Evolutionary conservation across 176 grass and related monocot genomes (phyloP).

Genomic region (Otatea glauca): DNA sequence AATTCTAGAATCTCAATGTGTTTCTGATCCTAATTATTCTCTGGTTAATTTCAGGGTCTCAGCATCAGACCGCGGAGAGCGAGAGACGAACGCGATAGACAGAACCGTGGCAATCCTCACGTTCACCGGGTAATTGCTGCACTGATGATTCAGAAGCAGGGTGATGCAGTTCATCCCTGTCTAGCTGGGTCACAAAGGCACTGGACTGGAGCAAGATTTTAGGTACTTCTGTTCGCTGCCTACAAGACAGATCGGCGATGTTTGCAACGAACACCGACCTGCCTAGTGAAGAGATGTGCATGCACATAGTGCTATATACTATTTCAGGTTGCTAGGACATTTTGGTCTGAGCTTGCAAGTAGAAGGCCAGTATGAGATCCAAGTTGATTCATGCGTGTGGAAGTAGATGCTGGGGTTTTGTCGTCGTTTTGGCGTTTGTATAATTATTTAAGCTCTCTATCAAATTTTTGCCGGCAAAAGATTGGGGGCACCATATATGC

Average conservation of each 20-base stretch:
- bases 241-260: neutral
- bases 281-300: slow-evolving; percentile 21
- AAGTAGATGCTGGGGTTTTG: neutral
- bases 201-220: neutral
- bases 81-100: slow-evolving; percentile 66
- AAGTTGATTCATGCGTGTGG: neutral
- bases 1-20: neutral
- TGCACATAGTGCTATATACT: slow-evolving; percentile 9
- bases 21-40: neutral
- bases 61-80: slow-evolving; percentile 25
- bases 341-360: slow-evolving; percentile 24
- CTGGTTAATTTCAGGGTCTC: slow-evolving; percentile 40
- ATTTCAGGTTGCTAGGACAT: slow-evolving; percentile 3
- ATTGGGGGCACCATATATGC: neutral
- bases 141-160: neutral
- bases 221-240: neutral
- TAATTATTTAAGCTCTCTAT: neutral
- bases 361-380: neutral
- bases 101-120: slow-evolving; percentile 61
- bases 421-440: neutral
- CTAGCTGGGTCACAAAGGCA: neutral
- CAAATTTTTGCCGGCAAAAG: slow-evolving; percentile 28
- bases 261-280: neutral
- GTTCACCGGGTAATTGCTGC: slow-evolving; percentile 19
- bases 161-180: slow-evolving; percentile 2